Evolutionary conservation across 2,329 filamentous ascomycete species (phyloP), one percentile per base, ranked within the genome.

Genomic region (Sporothrix brunneoviolacea): DNA sequence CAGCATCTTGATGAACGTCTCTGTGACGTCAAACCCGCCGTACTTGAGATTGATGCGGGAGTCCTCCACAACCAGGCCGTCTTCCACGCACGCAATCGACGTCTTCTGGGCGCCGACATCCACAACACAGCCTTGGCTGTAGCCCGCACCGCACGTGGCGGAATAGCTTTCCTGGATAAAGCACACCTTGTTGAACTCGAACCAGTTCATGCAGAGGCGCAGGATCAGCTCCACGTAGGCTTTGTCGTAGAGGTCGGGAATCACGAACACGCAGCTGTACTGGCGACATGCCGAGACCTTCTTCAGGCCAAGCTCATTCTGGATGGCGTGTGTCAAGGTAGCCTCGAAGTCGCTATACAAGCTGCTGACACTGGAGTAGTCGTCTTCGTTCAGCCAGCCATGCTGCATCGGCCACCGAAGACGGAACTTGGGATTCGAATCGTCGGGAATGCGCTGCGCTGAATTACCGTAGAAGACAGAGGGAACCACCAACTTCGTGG

Each of bases 91-190:
- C 55, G 91, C 91, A 28, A 98, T 86, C 0, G 93, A 95, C 1
- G 93, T 97, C 75, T 98, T 98, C 64, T 97, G 90, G 1, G 93
- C 91, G 12, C 93, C 93, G 51, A 98, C 86, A 64, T 98, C 93
- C 10, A 98, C 90, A 50, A 98, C 90, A 60, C 93, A 98, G 18
- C 89, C 87, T 55, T 88, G 89, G 1, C 91, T 94, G 62, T 94
- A 96, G 8, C 93, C 93, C 4, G 91, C 93, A 12, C 93, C 93
- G 64, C 95, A 98, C 0, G 90, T 93, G 3, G 91, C 91, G 0
- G 91, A 91, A 62, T 97, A 80, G 62, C 90, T 95, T 69, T 98
- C 93, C 66, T 98, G 93, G 53, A 97, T 90, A 63, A 98, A 94
- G 65, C 88, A 94, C 43, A 96, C 83, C 50, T 86, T 83, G 56